These are phyloP conservation scores for sunflower (Helianthus annuus) DNA, from an alignment of 129 eudicot genomes.

Conservation along the genomic window DNA sequence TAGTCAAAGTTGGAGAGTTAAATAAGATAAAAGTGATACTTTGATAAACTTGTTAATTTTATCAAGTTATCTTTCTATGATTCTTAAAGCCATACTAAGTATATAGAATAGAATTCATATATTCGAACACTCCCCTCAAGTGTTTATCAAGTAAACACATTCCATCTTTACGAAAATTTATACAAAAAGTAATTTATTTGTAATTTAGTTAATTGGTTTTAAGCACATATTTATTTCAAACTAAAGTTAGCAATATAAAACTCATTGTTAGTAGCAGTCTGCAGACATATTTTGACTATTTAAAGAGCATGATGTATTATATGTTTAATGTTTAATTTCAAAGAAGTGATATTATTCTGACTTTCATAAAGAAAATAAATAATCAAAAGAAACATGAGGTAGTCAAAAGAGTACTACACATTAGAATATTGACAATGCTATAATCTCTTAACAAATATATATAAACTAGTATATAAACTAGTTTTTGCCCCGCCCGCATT, in stretches of 20 bases:
- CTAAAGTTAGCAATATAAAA: conserved; percentile 3
- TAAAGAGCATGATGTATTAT: background rate
- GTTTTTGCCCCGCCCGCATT: too few species aligned
- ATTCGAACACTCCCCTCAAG: too few species aligned
- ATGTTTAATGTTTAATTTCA: background rate
- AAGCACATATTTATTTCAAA: background rate
- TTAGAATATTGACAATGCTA: background rate
- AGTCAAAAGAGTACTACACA: conserved; percentile 4
- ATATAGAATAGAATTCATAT: too few species aligned
- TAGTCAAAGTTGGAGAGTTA: background rate
- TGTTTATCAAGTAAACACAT: too few species aligned
- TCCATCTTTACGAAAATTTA: background rate
- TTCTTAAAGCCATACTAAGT: too few species aligned
- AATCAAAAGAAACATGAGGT: background rate
- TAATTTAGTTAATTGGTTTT: background rate
- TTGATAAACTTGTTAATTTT: background rate
- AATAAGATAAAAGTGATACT: background rate
- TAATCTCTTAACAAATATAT: background rate
- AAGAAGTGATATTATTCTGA: background rate
- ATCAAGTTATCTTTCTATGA: too few species aligned
- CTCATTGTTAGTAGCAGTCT: background rate
- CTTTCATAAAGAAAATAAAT: background rate
- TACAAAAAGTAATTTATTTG: background rate
- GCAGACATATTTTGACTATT: background rate
- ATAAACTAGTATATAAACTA: too few species aligned